Percentiles rank a stretch among this genome's conserved stretches.
These are phyloP conservation scores for Chenopodium album DNA, from an alignment of 148 eudicot species.

Conservation along the genomic window DNA sequence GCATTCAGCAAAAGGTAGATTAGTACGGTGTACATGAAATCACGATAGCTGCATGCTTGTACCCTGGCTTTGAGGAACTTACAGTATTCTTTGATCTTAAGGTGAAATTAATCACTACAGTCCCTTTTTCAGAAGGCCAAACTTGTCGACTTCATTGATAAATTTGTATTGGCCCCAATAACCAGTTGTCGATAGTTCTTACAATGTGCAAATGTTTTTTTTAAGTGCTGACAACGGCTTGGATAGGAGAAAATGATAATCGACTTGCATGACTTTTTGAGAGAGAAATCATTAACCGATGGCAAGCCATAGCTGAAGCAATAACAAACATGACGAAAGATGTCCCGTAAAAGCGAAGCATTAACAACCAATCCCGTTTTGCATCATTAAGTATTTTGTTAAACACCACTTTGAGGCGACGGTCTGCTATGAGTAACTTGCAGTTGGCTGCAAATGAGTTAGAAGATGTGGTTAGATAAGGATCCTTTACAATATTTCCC, in stretches of 20 bases:
- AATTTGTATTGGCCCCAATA: background rate
- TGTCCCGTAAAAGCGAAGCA: constrained; percentile 53
- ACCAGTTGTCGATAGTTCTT: background rate
- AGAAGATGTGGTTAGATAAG: constrained; percentile 23
- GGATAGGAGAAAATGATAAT: constrained; percentile 41
- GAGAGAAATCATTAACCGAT: constrained; percentile 48
- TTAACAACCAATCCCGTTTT: constrained; percentile 50
- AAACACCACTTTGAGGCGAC: constrained; percentile 69
- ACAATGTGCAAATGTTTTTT: background rate
- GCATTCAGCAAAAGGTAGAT: no score
- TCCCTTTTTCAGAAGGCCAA: background rate
- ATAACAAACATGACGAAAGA: constrained; percentile 41
- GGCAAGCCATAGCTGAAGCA: constrained; percentile 71
- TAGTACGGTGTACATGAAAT: no score
- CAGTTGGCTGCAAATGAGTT: constrained; percentile 38
- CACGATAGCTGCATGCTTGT: no score
- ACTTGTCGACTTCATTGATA: background rate
- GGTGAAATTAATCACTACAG: background rate
- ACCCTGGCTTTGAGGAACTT: background rate
- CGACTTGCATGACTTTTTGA: constrained; percentile 43
- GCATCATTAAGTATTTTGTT: constrained; percentile 57
- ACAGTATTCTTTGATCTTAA: no score
- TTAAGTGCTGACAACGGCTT: constrained; percentile 37
- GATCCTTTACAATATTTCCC: constrained; percentile 29
- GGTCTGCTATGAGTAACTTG: constrained; percentile 54